Evolutionary conservation across 805 yeast species (phyloP), one percentile per base, ranked within the genome.

Genomic region (Ogataea haglerorum): DNA sequence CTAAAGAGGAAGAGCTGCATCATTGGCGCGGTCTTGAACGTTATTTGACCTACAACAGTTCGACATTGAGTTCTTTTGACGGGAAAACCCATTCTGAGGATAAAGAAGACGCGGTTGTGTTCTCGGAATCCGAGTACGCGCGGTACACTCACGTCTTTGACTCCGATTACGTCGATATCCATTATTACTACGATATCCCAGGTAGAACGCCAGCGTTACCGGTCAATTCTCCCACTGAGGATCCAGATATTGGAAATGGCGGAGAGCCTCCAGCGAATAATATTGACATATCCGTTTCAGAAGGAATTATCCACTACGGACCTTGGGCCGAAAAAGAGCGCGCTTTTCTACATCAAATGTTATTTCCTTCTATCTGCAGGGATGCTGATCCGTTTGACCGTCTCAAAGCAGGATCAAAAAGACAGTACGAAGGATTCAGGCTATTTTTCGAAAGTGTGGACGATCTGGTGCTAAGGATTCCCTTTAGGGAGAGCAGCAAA

Each of bases 241-340:
- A 74, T 0, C 69, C 80, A 1, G 83, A 77, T 47, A 64, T 80
- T 24, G 83, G 83, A 4, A 76, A 78, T 44, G 69, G 75, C 24
- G 85, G 80, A 3, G 47, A 70, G 3, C 65, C 82, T 0, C 89
- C 89, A 1, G 68, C 66, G 33, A 68, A 71, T 56, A 90, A 90
- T 0, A 51, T 82, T 6, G 82, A 82, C 38, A 37, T 90, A 7
- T 69, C 68, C 10, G 48, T 87, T 2, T 69, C 74, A 2, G 73
- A 75, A 40, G 79, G 88, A 0, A 80, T 85, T 0, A 64, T 88
- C 1, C 82, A 82, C 50, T 90, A 87, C 56, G 99, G 99, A 0
- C 95, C 99, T 0, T 91, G 97, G 96, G 85, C 96, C 0, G 95
- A 93, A 44, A 77, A 91, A 26, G 95, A 93, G 59, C 60, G 95